These are phyloP conservation scores for Ophiocordyceps camponoti-rufipedis DNA, from an alignment of 2,329 filamentous ascomycete species.

Conservation along the genomic window DNA sequence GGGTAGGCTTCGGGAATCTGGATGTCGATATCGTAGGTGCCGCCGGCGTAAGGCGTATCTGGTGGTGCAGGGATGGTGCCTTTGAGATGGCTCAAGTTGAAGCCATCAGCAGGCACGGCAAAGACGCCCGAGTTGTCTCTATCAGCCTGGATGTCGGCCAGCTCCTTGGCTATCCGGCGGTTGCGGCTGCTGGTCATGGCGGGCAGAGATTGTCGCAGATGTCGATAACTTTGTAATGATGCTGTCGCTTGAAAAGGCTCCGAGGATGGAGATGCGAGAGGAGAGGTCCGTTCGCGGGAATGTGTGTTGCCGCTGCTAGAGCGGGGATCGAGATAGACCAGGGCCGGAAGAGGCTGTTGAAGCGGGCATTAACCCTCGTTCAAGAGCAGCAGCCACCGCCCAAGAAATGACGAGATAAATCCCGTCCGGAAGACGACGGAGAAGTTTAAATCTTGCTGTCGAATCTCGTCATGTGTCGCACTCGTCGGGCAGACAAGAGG, in stretches of 20 bases:
- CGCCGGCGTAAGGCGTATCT: conserved; percentile 84
- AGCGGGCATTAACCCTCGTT: not conserved
- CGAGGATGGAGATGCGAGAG: too few species aligned
- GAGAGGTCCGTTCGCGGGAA: not conserved
- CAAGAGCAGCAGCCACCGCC: not conserved
- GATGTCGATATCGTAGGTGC: conserved; percentile 68
- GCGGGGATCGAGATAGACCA: too few species aligned
- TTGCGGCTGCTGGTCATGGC: conserved; percentile 32
- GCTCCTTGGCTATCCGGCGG: conserved; percentile 55
- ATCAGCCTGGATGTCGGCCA: conserved; percentile 59
- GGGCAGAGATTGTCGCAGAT: not conserved
- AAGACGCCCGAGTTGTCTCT: conserved; percentile 54
- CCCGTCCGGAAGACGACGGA: not conserved
- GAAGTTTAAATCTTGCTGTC: not conserved
- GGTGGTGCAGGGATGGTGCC: conserved; percentile 76
- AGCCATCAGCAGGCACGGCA: conserved; percentile 43
- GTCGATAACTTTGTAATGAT: not conserved
- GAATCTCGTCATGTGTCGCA: too few species aligned
- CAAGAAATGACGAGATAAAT: not conserved
- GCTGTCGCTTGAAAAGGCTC: too few species aligned
- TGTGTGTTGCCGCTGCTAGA: not conserved
- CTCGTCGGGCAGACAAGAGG: too few species aligned
- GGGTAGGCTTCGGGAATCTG: conserved; percentile 78
- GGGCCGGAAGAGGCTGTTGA: too few species aligned
- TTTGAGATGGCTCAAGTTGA: conserved; percentile 64